Evolutionary conservation across 192 early-diverging fungal species (phyloP).

Genomic region (Phlyctochytrium arcticum): DNA sequence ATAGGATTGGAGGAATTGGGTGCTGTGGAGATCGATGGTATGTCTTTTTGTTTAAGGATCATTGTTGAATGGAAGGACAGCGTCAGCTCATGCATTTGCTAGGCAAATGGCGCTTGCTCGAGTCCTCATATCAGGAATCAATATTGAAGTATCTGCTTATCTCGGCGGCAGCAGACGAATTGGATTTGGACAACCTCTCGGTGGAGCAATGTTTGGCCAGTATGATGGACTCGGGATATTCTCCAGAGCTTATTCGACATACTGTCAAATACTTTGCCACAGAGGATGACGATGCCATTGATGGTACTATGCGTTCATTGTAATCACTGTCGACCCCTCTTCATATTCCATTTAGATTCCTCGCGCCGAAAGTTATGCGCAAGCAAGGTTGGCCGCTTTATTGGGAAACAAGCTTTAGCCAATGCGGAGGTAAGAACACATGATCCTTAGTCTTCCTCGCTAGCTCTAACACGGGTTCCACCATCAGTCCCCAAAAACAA

Average conservation of each 20-base stretch:
- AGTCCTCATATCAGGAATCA: slow-evolving; percentile 15
- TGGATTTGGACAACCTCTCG: not conserved
- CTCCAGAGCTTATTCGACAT: slow-evolving; percentile 20
- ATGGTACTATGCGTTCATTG: not conserved
- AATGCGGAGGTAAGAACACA: slow-evolving; percentile 14
- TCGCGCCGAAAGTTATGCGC: slow-evolving; percentile 14
- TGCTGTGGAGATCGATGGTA: slow-evolving; percentile 28
- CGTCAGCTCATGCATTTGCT: too few relatives aligned
- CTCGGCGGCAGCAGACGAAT: slow-evolving; percentile 7
- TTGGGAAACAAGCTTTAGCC: slow-evolving; percentile 34
- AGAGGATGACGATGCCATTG: not conserved
- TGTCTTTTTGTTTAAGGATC: not conserved
- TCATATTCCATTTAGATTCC: too few relatives aligned
- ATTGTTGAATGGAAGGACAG: too few relatives aligned
- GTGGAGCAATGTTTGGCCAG: not conserved
- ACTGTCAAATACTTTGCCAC: slow-evolving; percentile 11
- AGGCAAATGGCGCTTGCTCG: slow-evolving; percentile 19
- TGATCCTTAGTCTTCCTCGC: not conserved
- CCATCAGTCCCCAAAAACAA: slow-evolving; percentile 5
- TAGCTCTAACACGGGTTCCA: not conserved
- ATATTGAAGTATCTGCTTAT: slow-evolving; percentile 17
- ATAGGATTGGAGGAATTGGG: slow-evolving; percentile 18
- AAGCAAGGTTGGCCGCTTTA: slow-evolving; percentile 26
- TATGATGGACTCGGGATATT: slow-evolving; percentile 28
- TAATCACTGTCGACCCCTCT: not conserved